A percentile compares a stretch with the other conserved stretches of the same genome.
Evolutionary conservation across 2,329 filamentous ascomycete species (phyloP).

Genomic region (Ambrosiella cleistominuta): DNA sequence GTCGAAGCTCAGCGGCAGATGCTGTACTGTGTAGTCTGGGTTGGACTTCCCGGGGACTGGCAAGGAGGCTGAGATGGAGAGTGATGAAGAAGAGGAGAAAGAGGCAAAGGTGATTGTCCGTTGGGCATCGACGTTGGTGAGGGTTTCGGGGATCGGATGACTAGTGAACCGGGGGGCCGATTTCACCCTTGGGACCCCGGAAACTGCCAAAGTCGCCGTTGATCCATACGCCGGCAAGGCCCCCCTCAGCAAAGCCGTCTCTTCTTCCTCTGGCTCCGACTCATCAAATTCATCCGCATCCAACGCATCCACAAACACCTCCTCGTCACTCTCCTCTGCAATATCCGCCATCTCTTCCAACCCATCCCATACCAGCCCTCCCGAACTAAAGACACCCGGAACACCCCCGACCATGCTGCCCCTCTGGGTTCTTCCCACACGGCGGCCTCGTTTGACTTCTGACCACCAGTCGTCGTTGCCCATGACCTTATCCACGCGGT

Average conservation of each 20-base stretch:
- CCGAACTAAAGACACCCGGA: too few species aligned
- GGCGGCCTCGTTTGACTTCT: conserved; percentile 29
- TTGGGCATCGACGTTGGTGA: conserved; percentile 41
- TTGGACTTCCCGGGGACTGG: neutral
- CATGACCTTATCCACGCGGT: conserved; percentile 43
- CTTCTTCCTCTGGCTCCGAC: neutral
- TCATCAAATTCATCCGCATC: neutral
- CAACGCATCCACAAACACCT: neutral
- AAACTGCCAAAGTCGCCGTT: neutral
- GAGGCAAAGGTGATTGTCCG: conserved; percentile 60
- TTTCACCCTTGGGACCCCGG: conserved; percentile 27
- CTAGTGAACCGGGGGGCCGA: conserved; percentile 50
- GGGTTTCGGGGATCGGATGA: conserved; percentile 52
- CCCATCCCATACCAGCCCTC: too few species aligned
- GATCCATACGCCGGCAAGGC: too few species aligned
- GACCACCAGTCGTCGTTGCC: conserved; percentile 70
- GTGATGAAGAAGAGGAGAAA: neutral
- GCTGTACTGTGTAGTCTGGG: conserved; percentile 34
- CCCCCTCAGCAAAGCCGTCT: too few species aligned
- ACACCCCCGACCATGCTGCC: neutral
- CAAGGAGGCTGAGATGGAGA: neutral
- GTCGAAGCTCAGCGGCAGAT: conserved; percentile 63
- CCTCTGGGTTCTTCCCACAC: neutral
- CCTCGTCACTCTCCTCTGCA: neutral
- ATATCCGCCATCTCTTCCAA: neutral